Percentiles rank a stretch among this genome's conserved stretches.
Evolutionary conservation across 208 protist genomes (phyloP).

Genomic region (Acanthamoeba triangularis): DNA sequence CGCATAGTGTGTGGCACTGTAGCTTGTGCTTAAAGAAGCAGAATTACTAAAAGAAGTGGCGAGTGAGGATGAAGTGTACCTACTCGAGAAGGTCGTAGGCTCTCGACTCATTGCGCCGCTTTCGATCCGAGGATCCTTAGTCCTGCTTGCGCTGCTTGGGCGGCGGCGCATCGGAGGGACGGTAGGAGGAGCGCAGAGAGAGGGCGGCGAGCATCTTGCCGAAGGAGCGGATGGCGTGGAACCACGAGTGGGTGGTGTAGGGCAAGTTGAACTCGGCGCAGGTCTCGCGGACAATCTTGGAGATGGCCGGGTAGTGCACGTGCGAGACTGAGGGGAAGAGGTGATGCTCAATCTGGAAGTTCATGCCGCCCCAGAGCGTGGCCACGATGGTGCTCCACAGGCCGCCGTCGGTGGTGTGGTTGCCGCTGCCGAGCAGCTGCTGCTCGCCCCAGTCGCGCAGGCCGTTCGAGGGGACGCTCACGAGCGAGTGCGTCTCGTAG

Average conservation of each 20-base stretch:
- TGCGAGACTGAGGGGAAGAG: slow-evolving; percentile 67
- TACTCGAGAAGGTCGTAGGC: too few relatives aligned
- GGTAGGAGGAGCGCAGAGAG: slow-evolving; percentile 39
- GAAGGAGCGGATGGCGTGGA: slow-evolving; percentile 51
- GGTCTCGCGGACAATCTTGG: slow-evolving; percentile 57
- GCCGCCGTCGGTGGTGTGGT: slow-evolving; percentile 60
- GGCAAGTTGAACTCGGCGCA: slow-evolving; percentile 16
- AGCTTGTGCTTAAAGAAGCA: too few relatives aligned
- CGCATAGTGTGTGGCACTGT: too few relatives aligned
- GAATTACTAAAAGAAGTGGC: too few relatives aligned
- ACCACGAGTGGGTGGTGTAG: slow-evolving; percentile 75
- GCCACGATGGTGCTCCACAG: slow-evolving; percentile 85
- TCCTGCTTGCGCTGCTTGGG: slow-evolving; percentile 72
- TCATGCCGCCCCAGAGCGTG: slow-evolving; percentile 73
- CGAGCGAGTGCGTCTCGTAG: slow-evolving; percentile 60
- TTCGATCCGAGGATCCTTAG: neutral
- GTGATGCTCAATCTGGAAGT: slow-evolving; percentile 77
- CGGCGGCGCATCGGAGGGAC: slow-evolving; percentile 1
- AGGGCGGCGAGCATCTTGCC: neutral
- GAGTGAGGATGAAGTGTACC: too few relatives aligned
- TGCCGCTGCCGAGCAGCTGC: slow-evolving; percentile 71
- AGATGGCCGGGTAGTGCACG: slow-evolving; percentile 44
- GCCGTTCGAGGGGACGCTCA: neutral
- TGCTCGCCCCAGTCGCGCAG: slow-evolving; percentile 70
- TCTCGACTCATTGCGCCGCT: too few relatives aligned